Evolutionary conservation across 2,329 filamentous ascomycete genomes (phyloP).

Genomic region (Emergomyces orientalis): DNA sequence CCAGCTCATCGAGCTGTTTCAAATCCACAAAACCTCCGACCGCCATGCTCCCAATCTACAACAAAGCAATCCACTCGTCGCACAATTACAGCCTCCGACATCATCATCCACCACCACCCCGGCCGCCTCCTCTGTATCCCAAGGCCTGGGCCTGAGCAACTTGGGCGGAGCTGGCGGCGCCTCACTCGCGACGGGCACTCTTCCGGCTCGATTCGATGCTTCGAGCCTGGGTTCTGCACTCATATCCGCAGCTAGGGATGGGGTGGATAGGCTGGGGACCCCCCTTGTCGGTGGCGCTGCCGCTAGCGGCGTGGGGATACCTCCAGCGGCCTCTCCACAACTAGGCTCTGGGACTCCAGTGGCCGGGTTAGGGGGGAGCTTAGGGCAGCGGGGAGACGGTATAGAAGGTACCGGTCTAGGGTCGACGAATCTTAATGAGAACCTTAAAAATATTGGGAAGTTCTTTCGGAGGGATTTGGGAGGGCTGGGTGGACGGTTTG

Average conservation of each 20-base stretch:
- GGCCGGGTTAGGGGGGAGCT: slow-evolving; percentile 17
- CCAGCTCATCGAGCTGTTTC: slow-evolving; percentile 80
- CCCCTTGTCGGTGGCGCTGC: slow-evolving; percentile 27
- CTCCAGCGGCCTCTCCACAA: slow-evolving; percentile 14
- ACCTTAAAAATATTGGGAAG: slow-evolving; percentile 89
- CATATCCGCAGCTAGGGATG: slow-evolving; percentile 78
- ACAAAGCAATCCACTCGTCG: slow-evolving; percentile 60
- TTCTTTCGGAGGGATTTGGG: slow-evolving; percentile 88
- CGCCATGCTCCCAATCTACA: slow-evolving; percentile 58
- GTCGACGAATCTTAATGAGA: slow-evolving; percentile 76
- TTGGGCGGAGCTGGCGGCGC: slow-evolving; percentile 36
- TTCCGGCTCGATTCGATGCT: slow-evolving; percentile 63
- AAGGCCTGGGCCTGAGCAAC: slow-evolving; percentile 39
- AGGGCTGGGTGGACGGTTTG: slow-evolving; percentile 63
- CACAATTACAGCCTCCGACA: slow-evolving; percentile 44
- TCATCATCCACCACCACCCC: slow-evolving; percentile 20
- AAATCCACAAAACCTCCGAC: slow-evolving; percentile 63
- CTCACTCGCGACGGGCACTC: slow-evolving; percentile 32
- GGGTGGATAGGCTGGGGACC: slow-evolving; percentile 66
- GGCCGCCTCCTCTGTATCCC: slow-evolving; percentile 33
- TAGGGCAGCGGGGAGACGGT: slow-evolving; percentile 16
- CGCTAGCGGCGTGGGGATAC: slow-evolving; percentile 24
- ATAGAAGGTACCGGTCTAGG: slow-evolving; percentile 32
- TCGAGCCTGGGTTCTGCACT: slow-evolving; percentile 76
- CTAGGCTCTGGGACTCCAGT: slow-evolving; percentile 22